Conservation (phyloP, 177 flowering plant species). For the Tripterygium wilfordii region DNA sequence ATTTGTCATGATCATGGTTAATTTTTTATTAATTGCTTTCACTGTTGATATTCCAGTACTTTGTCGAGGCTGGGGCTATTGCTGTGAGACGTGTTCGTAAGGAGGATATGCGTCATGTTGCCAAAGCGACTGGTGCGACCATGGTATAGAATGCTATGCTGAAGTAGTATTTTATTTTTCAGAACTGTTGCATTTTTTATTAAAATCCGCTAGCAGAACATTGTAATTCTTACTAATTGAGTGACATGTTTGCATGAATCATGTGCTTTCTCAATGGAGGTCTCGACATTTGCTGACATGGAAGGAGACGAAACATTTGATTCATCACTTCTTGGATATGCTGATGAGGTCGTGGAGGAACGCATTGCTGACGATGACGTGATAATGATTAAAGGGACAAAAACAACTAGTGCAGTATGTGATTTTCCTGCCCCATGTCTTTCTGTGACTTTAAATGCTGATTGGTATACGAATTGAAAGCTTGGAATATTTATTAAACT, state of each 20-base stretch:
- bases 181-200: no score
- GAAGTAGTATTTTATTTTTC: no score
- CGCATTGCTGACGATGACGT: constrained; percentile 92
- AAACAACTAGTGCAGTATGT: constrained; percentile 84
- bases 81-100: constrained; percentile 97
- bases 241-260: no score
- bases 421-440: no score
- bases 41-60: constrained; percentile 54
- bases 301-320: constrained; percentile 99
- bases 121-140: constrained; percentile 99
- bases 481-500: no score
- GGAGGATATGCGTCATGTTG: constrained; percentile 97
- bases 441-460: no score
- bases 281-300: constrained; percentile 97
- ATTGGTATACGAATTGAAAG: no score
- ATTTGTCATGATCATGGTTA: no score
- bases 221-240: no score
- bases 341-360: constrained; percentile 94
- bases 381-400: constrained; percentile 87
- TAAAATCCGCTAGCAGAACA: no score
- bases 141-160: constrained; percentile 41
- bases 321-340: constrained; percentile 74
- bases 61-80: constrained; percentile 98
- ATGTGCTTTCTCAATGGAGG: constrained; percentile 39
- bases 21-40: no score